Conservation (phyloP, 2,329 filamentous ascomycete species). For the Trichocomaceae sp. region DNA sequence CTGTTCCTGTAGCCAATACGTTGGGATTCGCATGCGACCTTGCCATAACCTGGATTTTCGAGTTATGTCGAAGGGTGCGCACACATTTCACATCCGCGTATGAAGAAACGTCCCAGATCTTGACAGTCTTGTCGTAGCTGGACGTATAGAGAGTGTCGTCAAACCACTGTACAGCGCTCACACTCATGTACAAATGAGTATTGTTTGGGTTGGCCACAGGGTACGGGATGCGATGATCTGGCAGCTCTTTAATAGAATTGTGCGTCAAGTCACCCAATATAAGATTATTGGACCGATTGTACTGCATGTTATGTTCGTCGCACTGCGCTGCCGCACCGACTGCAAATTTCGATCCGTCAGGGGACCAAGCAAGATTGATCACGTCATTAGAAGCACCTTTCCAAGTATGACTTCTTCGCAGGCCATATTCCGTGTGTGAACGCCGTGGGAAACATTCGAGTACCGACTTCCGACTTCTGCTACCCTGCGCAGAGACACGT, state of each 20-base stretch:
- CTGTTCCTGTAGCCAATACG: slow-evolving; percentile 45
- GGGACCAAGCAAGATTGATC: slow-evolving; percentile 50
- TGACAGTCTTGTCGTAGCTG: slow-evolving; percentile 51
- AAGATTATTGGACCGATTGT: slow-evolving; percentile 54
- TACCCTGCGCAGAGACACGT: not conserved
- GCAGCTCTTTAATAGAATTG: slow-evolving; percentile 45
- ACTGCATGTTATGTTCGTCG: slow-evolving; percentile 52
- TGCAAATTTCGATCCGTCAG: slow-evolving; percentile 49
- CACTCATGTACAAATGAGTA: slow-evolving; percentile 49
- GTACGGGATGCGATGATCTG: slow-evolving; percentile 46
- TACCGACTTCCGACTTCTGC: not conserved
- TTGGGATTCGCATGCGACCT: slow-evolving; percentile 34
- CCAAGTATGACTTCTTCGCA: slow-evolving; percentile 36
- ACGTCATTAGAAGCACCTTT: slow-evolving; percentile 56
- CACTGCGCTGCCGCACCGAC: slow-evolving; percentile 52
- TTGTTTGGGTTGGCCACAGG: slow-evolving; percentile 46
- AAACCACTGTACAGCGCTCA: slow-evolving; percentile 50
- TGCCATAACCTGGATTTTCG: slow-evolving; percentile 47
- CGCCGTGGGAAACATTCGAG: slow-evolving; percentile 10
- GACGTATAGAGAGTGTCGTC: slow-evolving; percentile 46
- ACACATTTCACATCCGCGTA: slow-evolving; percentile 23
- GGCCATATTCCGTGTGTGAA: slow-evolving; percentile 7
- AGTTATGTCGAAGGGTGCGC: slow-evolving; percentile 39
- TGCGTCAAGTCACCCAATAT: slow-evolving; percentile 44
- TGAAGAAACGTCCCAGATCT: slow-evolving; percentile 47